Evolutionary conservation across 306 rosid genomes (phyloP).

Genomic region (Quercus agrifolia): DNA sequence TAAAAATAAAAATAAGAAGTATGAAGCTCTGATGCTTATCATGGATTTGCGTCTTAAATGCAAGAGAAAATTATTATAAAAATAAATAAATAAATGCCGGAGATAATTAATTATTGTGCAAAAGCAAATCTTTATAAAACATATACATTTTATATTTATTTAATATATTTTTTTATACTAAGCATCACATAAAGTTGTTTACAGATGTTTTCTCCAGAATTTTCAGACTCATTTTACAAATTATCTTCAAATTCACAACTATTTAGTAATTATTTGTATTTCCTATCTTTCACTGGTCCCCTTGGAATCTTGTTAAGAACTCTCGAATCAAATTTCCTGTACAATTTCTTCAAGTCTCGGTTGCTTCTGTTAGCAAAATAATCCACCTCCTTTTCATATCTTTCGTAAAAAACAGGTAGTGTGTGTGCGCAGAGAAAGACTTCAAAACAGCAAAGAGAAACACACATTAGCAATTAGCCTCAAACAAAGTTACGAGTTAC

Average conservation of each 20-base stretch:
- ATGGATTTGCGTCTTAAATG: too few species aligned
- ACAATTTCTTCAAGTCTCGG: constrained; percentile 40
- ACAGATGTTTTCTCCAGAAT: not conserved
- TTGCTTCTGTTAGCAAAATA: constrained; percentile 45
- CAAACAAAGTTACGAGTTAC: not conserved
- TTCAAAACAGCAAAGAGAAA: constrained; percentile 17
- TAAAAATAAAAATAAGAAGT: too few species aligned
- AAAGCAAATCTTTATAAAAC: not conserved
- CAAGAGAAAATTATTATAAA: not conserved
- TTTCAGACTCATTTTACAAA: not conserved
- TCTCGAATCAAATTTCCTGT: constrained; percentile 38
- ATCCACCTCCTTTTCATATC: constrained; percentile 54
- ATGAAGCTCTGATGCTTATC: too few species aligned
- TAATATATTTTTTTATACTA: not conserved
- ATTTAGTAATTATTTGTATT: constrained; percentile 15
- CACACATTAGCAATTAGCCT: not conserved
- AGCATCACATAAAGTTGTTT: not conserved
- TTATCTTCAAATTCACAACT: not conserved
- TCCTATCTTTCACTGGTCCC: constrained; percentile 48
- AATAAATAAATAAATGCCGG: not conserved
- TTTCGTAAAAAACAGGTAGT: constrained; percentile 50
- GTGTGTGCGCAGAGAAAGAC: constrained; percentile 38
- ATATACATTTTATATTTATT: not conserved
- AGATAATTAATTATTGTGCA: not conserved
- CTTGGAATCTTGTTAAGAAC: constrained; percentile 63